Conservation (phyloP, 139 green algal species). For the Coelastrella sp. region DNA sequence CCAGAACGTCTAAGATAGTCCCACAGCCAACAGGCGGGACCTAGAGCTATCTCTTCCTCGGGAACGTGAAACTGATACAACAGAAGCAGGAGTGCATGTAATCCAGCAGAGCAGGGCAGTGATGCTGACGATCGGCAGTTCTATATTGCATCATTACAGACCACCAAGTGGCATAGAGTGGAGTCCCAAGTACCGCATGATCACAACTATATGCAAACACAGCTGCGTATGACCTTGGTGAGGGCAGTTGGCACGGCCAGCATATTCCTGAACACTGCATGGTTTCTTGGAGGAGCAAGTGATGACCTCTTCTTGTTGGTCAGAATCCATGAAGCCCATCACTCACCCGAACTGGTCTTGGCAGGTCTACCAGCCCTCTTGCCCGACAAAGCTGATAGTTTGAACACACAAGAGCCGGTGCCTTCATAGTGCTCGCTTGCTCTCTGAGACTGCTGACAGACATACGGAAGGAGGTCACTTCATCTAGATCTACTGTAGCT, state of each 20-base stretch:
- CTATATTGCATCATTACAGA: not conserved
- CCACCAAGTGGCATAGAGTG: too few relatives aligned
- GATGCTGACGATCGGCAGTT: not conserved
- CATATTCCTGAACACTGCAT: too few relatives aligned
- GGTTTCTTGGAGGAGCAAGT: not conserved
- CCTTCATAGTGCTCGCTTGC: constrained; percentile 67
- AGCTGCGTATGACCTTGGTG: too few relatives aligned
- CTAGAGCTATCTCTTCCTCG: constrained; percentile 96
- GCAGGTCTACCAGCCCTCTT: constrained; percentile 10
- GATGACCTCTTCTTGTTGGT: not conserved
- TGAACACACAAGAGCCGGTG: constrained; percentile 59
- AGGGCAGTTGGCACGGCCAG: too few relatives aligned
- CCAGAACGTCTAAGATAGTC: constrained; percentile 92
- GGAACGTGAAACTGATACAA: constrained; percentile 40
- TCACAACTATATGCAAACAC: too few relatives aligned
- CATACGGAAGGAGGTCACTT: constrained; percentile 81
- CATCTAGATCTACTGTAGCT: constrained; percentile 93
- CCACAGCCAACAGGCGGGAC: constrained; percentile 98
- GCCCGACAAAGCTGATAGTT: constrained; percentile 70
- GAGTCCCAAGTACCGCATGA: too few relatives aligned
- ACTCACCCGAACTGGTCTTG: not conserved
- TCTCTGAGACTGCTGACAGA: constrained; percentile 80
- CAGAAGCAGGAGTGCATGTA: not conserved
- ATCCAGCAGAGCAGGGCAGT: not conserved
- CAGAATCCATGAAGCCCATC: not conserved